Conservation (phyloP, 2,329 filamentous ascomycete species). For the Cylindrodendrum hubeiense region DNA sequence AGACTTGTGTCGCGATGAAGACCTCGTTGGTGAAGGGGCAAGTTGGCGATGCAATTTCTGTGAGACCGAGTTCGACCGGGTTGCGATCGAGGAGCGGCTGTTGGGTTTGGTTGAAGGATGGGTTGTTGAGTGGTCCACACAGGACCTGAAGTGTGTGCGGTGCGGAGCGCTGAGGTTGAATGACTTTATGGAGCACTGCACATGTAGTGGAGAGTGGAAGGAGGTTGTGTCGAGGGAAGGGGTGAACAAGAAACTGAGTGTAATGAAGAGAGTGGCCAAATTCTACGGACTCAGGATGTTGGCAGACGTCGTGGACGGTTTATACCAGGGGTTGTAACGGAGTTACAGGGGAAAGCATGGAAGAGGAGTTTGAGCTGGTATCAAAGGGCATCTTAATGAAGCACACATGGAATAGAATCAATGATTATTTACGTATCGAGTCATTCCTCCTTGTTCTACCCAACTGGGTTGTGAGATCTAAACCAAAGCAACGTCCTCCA, state of each 20-base stretch:
- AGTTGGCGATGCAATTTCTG: conserved; percentile 86
- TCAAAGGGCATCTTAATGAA: conserved; percentile 7
- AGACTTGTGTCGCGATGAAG: conserved; percentile 91
- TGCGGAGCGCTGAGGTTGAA: conserved; percentile 84
- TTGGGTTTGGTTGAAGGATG: conserved; percentile 81
- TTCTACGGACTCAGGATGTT: conserved; percentile 89
- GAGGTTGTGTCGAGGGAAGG: conserved; percentile 77
- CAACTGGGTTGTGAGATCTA: conserved; percentile 1
- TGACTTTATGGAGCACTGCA: conserved; percentile 97
- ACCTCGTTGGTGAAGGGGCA: conserved; percentile 68
- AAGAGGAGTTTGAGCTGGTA: conserved; percentile 35
- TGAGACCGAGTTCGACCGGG: conserved; percentile 78
- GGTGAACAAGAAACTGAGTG: conserved; percentile 72
- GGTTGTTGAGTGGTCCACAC: conserved; percentile 84
- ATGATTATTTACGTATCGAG: background rate
- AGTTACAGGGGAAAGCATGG: conserved; percentile 29
- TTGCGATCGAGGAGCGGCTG: conserved; percentile 86
- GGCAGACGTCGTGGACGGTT: conserved; percentile 76
- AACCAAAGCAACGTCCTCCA: conserved; percentile 24
- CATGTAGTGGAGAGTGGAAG: conserved; percentile 88
- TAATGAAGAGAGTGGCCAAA: conserved; percentile 80
- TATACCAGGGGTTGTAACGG: conserved; percentile 61
- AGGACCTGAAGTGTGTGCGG: conserved; percentile 85
- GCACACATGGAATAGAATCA: conserved; percentile 10
- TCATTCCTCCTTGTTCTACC: background rate